Evolutionary conservation across 352 stramenopile genomes (phyloP), one percentile per base, ranked within the genome.

Genomic region (Thraustochytrium sp.): DNA sequence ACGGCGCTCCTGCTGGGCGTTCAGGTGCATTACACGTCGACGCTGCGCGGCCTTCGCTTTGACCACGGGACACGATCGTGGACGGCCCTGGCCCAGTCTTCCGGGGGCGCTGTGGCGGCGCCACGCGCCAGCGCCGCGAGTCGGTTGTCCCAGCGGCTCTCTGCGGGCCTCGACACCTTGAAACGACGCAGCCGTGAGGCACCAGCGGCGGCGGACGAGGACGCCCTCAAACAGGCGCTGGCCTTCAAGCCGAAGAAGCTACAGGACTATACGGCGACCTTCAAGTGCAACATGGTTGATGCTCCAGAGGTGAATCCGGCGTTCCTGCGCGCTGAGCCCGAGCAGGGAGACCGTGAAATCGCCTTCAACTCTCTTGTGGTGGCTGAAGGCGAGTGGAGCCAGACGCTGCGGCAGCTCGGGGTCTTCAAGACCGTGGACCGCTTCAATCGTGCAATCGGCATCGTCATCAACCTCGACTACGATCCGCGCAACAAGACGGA

Each of bases 401-500:
- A 38, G 29, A 76, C 72, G 2, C 31, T 34, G 9, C 26, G 72
- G 23, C 29, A n/a, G 8, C 44, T 82, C 5, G 72, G 72, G 26
- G 21, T 82, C 18, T 21, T 78, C 23, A 82, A 82, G 42, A 49
- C 55, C 9, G 36, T 82, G 1, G 72, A 82, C 31, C 49, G 55
- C 29, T 82, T 82, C 36, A 94, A 92, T 80, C 89, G 92, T 49
- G 91, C 91, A 8, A 92, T 94, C 31, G 91, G 91, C 21, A 88
- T 94, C 34, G 89, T 94, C 62, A 93, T 90, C 85, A 93, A 93
- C 85, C 92, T 94, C 84, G 89, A 88, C 9, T 94, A 93, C 85
- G 82, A 88, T 26, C 87, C 88, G 55, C 91, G 89, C 40, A 89
- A 85, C 51, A 49, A 68, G 29, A 16, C 18, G 40, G 40, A 78